Evolutionary conservation across 1,284 basidiomycete genomes (phyloP).

Genomic region (Irpex sp.): DNA sequence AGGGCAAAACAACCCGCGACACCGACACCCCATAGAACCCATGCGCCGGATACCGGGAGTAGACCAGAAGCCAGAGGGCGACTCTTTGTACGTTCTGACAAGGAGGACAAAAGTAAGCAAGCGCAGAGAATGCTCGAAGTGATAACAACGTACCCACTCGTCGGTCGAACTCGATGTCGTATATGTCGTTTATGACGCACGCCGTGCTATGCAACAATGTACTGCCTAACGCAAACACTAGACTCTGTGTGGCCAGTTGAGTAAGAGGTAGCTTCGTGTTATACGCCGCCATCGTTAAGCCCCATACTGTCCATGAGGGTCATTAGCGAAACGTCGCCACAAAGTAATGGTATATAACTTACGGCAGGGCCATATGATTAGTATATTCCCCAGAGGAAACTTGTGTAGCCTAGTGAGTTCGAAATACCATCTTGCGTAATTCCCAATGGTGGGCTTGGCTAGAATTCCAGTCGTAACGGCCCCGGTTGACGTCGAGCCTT

Average conservation of each 20-base stretch:
- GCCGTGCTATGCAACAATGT: conserved; percentile 5
- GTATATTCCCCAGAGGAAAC: conserved; percentile 6
- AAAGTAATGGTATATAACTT: background rate
- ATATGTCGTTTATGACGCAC: conserved; percentile 6
- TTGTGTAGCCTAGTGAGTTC: conserved; percentile 3
- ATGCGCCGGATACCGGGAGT: background rate
- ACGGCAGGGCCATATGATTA: conserved; percentile 6
- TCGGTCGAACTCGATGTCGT: conserved; percentile 4
- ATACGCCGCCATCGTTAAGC: background rate
- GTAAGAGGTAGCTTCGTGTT: background rate
- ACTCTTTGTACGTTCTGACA: background rate
- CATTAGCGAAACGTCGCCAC: background rate
- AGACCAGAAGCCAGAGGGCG: background rate
- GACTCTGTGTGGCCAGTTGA: background rate
- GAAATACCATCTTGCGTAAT: background rate
- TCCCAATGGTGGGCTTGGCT: background rate
- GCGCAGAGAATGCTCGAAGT: background rate
- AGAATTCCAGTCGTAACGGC: no score
- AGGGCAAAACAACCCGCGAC: background rate
- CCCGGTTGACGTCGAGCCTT: no score
- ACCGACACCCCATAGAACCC: background rate
- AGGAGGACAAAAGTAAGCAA: background rate
- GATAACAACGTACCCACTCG: conserved; percentile 1
- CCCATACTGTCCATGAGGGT: conserved; percentile 5
- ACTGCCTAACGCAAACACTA: background rate